Conservation (phyloP, 805 yeast genomes). For the Metschnikowia baotianmanensis region DNA sequence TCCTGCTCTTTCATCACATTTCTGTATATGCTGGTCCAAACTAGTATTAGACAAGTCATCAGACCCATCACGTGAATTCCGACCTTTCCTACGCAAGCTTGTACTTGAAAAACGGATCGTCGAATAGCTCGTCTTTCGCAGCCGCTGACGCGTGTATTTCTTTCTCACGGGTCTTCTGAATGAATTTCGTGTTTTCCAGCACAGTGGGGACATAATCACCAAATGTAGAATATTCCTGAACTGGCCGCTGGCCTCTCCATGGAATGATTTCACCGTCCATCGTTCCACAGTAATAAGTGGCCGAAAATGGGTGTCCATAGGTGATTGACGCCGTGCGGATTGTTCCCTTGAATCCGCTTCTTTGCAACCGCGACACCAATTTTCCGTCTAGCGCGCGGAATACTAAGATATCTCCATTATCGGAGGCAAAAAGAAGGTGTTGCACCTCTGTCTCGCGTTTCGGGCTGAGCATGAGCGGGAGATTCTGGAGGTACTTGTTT, state of each 20-base stretch:
- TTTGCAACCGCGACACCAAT: slow-evolving; percentile 53
- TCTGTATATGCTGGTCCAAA: background rate
- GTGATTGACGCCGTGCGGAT: slow-evolving; percentile 53
- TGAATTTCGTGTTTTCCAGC: background rate
- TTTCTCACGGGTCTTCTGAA: background rate
- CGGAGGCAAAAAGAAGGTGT: slow-evolving; percentile 68
- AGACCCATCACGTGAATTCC: background rate
- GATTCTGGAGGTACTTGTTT: slow-evolving; percentile 50
- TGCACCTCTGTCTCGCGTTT: slow-evolving; percentile 52
- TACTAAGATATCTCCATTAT: slow-evolving; percentile 66
- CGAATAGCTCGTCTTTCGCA: slow-evolving; percentile 3
- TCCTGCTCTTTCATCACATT: no score
- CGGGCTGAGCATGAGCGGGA: slow-evolving; percentile 55
- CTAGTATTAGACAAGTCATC: background rate
- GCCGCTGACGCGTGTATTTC: background rate
- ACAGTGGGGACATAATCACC: background rate
- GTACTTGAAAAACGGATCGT: slow-evolving; percentile 10
- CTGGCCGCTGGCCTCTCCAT: slow-evolving; percentile 40
- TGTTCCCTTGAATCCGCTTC: slow-evolving; percentile 38
- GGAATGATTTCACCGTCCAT: slow-evolving; percentile 61
- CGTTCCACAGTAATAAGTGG: slow-evolving; percentile 57
- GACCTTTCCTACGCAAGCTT: background rate
- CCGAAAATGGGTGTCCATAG: slow-evolving; percentile 43
- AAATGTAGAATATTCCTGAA: background rate
- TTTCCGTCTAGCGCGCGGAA: slow-evolving; percentile 61